phyloP scores from a whole-genome alignment of 176 grass and related monocot species.

The Juncus effusus region DNA sequence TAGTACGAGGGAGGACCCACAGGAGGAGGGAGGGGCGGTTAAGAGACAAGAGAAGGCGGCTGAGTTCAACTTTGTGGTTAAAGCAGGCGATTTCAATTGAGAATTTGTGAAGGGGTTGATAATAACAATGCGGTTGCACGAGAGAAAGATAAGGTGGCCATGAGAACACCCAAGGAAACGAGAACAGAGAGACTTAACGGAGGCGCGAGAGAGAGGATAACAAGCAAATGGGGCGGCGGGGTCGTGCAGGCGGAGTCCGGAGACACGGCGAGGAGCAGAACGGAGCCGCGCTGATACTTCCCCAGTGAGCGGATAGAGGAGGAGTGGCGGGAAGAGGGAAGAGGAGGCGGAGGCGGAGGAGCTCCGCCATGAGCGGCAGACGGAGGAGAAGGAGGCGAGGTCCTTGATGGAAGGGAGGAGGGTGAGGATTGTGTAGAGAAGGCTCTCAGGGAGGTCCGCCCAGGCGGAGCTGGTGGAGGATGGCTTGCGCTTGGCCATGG shows the following conservation, averaged over 20 bases:
- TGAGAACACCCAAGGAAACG: not conserved
- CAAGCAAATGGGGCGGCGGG: constrained; percentile 15
- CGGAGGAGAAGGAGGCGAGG: constrained; percentile 19
- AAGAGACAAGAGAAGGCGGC: not conserved
- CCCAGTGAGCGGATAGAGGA: not conserved
- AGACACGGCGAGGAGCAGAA: not conserved
- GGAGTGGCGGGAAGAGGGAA: constrained; percentile 21
- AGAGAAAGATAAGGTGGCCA: not conserved
- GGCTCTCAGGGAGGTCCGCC: constrained; percentile 16
- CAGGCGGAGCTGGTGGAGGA: not conserved
- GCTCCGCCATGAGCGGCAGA: constrained; percentile 22
- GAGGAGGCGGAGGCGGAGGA: not conserved
- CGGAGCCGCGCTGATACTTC: not conserved
- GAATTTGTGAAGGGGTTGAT: constrained; percentile 13
- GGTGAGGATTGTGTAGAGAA: constrained; percentile 12
- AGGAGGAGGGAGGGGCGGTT: constrained; percentile 1
- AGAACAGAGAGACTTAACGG: not conserved
- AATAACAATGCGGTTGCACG: not conserved
- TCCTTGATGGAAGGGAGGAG: constrained; percentile 14
- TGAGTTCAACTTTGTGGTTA: not conserved
- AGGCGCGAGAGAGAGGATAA: constrained; percentile 2
- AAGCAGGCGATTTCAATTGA: not conserved
- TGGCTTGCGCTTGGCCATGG: not conserved
- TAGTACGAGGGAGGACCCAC: not conserved
- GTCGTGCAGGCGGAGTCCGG: constrained; percentile 1